Evolutionary conservation across 1,284 basidiomycete species (phyloP).

Genomic region (Pholiota adiposa): DNA sequence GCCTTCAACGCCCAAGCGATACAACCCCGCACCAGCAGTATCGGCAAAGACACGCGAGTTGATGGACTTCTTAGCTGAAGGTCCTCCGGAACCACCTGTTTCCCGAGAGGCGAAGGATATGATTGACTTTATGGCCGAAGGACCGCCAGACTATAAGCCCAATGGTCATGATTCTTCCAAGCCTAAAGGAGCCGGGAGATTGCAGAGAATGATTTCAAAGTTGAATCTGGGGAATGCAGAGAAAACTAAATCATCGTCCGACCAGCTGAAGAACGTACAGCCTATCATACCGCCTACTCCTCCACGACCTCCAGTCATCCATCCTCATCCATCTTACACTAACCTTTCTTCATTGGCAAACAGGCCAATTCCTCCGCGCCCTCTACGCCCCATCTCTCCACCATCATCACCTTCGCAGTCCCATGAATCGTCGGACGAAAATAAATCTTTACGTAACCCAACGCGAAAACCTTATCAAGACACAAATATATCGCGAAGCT

Average conservation of each 20-base stretch:
- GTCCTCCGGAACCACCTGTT: slow-evolving; percentile 49
- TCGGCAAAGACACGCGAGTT: slow-evolving; percentile 62
- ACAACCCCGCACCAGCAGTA: slow-evolving; percentile 29
- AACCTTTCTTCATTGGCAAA: slow-evolving; percentile 56
- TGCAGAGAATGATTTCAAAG: slow-evolving; percentile 81
- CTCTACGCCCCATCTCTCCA: slow-evolving; percentile 44
- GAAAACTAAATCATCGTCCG: slow-evolving; percentile 40
- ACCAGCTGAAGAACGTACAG: slow-evolving; percentile 22
- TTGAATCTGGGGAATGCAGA: slow-evolving; percentile 60
- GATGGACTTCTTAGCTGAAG: slow-evolving; percentile 69
- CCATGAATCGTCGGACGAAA: slow-evolving; percentile 28
- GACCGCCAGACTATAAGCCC: slow-evolving; percentile 35
- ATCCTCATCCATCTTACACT: slow-evolving; percentile 39
- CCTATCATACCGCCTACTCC: slow-evolving; percentile 26
- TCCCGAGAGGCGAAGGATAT: slow-evolving; percentile 30
- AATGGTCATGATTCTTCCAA: slow-evolving; percentile 42
- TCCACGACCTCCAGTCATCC: slow-evolving; percentile 24
- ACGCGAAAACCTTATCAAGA: slow-evolving; percentile 20
- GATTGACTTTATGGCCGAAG: slow-evolving; percentile 35
- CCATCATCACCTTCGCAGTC: slow-evolving; percentile 45
- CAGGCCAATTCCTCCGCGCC: slow-evolving; percentile 59
- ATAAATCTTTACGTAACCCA: slow-evolving; percentile 19
- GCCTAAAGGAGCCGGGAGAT: slow-evolving; percentile 53
- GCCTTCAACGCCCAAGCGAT: slow-evolving; percentile 23
- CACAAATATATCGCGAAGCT: slow-evolving; percentile 17